Percentiles rank a stretch among this genome's conserved stretches.
Evolutionary conservation across 2,329 filamentous ascomycete genomes (phyloP).

Genomic region (Pestalotiopsis sp.): DNA sequence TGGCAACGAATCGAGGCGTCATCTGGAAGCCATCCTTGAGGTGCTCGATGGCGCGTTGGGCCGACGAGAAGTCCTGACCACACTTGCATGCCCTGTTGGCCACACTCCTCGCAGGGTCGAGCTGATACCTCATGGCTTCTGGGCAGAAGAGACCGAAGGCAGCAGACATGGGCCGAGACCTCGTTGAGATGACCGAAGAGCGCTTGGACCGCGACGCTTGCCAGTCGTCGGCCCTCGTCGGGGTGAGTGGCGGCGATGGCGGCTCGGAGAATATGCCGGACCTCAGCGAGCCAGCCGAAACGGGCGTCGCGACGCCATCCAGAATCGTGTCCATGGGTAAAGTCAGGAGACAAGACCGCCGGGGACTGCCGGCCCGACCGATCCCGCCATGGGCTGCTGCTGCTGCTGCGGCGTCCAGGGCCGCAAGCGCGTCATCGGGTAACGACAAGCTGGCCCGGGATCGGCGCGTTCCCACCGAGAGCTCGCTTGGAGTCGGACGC

Average conservation of each 20-base stretch:
- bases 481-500: slow-evolving; percentile 30
- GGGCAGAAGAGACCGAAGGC: slow-evolving; percentile 30
- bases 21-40: slow-evolving; percentile 43
- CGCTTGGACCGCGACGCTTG: slow-evolving; percentile 28
- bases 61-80: slow-evolving; percentile 37
- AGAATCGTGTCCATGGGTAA: not conserved
- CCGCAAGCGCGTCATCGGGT: not conserved
- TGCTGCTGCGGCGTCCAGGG: slow-evolving; percentile 23
- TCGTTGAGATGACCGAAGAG: not conserved
- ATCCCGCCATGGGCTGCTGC: slow-evolving; percentile 17
- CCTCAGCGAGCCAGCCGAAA: not conserved
- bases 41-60: slow-evolving; percentile 17
- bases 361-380: not conserved
- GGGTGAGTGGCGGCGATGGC: slow-evolving; percentile 35
- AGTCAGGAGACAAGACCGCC: not conserved
- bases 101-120: slow-evolving; percentile 33
- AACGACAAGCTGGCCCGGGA: not conserved
- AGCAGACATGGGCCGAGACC: not conserved
- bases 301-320: not conserved
- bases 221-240: slow-evolving; percentile 25
- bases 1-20: slow-evolving; percentile 41
- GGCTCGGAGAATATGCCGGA: slow-evolving; percentile 23
- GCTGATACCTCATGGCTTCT: slow-evolving; percentile 42
- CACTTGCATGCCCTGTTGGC: slow-evolving; percentile 33
- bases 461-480: not conserved